Percentiles rank a stretch among this genome's conserved stretches.
Evolutionary conservation across 805 yeast species (phyloP).

Genomic region (Myxozyma mucilagina): DNA sequence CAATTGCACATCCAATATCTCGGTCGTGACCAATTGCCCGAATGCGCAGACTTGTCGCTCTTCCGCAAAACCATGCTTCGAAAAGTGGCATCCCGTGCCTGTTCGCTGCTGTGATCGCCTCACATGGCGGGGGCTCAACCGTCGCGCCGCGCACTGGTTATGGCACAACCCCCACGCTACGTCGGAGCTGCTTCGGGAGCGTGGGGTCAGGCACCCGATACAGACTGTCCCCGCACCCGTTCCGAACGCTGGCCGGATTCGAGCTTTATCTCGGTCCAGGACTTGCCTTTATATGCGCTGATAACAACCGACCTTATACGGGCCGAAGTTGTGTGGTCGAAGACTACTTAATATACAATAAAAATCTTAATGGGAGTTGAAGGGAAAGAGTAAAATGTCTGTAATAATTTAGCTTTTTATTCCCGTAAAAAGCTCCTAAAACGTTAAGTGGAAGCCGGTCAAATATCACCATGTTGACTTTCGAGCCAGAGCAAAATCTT

Average conservation of each 20-base stretch:
- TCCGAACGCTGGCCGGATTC: conserved; percentile 4
- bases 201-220: conserved; percentile 14
- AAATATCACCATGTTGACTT: no score
- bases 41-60: not conserved
- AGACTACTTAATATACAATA: no score
- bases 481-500: no score
- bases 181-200: conserved; percentile 4
- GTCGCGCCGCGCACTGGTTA: not conserved
- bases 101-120: not conserved
- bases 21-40: no score
- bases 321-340: no score
- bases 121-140: conserved; percentile 9
- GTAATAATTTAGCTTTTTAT: no score
- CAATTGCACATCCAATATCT: no score
- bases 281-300: not conserved
- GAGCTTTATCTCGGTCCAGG: not conserved
- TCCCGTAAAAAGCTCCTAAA: no score
- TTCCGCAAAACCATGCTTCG: not conserved
- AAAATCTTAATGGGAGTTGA: no score
- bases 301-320: not conserved
- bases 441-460: no score
- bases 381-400: no score
- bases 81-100: not conserved
- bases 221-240: not conserved
- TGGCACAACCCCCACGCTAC: not conserved